These are phyloP conservation scores for Suillus brevipes DNA, from an alignment of 768 basidiomycete species.

Conservation along the genomic window DNA sequence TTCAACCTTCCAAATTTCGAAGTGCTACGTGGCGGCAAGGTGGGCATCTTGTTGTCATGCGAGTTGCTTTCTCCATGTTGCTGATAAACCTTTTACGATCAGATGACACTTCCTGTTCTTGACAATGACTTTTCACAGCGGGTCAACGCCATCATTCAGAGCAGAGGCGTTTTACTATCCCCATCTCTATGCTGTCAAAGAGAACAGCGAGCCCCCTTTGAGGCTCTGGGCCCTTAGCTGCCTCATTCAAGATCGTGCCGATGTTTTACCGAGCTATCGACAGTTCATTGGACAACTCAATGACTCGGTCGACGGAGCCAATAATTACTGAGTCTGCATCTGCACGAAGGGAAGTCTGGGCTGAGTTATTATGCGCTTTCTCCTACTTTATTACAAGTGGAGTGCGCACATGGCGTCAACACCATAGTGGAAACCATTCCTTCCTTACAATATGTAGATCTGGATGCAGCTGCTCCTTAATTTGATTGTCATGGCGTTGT, in stretches of 20 bases:
- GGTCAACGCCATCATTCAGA: slow-evolving; percentile 90
- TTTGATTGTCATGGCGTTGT: no score
- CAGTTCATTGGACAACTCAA: slow-evolving; percentile 90
- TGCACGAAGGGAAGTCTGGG: background rate
- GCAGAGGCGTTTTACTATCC: slow-evolving; percentile 89
- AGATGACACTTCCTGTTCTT: slow-evolving; percentile 87
- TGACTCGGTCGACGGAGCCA: slow-evolving; percentile 62
- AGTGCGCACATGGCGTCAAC: no score
- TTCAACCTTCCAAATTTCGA: slow-evolving; percentile 90
- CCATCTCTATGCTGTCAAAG: slow-evolving; percentile 95
- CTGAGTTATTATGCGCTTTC: slow-evolving; percentile 5
- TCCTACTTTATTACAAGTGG: background rate
- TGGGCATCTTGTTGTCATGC: slow-evolving; percentile 30
- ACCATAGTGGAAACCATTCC: no score
- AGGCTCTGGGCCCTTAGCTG: slow-evolving; percentile 93
- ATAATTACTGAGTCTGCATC: slow-evolving; percentile 26
- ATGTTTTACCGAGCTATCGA: slow-evolving; percentile 93
- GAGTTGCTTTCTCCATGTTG: background rate
- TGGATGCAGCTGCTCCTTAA: no score
- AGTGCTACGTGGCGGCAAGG: slow-evolving; percentile 92
- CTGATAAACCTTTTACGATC: slow-evolving; percentile 8
- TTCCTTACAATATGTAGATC: no score
- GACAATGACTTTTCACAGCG: slow-evolving; percentile 95
- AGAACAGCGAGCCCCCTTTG: slow-evolving; percentile 94
- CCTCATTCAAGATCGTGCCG: slow-evolving; percentile 94